Evolutionary conservation across 257 asterid genomes (phyloP).

Genomic region (Nicotiana tabacum): DNA sequence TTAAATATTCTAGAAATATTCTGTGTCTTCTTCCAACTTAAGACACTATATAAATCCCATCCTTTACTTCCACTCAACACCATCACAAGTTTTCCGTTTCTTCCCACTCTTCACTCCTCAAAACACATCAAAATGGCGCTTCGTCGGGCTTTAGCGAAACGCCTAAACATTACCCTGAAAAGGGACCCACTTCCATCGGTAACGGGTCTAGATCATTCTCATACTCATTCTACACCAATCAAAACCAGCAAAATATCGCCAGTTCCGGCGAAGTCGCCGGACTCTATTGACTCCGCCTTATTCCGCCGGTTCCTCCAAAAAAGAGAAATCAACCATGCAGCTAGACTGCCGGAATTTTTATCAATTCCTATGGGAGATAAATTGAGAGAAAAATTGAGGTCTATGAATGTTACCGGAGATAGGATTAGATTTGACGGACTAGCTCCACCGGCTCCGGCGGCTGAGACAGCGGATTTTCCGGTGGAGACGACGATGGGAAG

Average conservation of each 20-base stretch:
- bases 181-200: not conserved
- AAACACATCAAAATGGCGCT: conserved; percentile 52
- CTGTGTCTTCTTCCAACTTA: not conserved
- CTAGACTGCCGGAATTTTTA: conserved; percentile 45
- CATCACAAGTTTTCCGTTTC: not conserved
- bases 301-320: conserved; percentile 45
- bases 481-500: conserved; percentile 16
- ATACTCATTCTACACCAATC: conserved; percentile 18
- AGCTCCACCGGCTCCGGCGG: conserved; percentile 18
- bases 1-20: not conserved
- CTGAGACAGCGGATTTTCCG: not conserved
- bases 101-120: not conserved
- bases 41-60: conserved; percentile 36
- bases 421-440: conserved; percentile 29
- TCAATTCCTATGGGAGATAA: conserved; percentile 57
- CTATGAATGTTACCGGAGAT: conserved; percentile 30
- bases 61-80: not conserved
- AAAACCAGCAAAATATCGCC: conserved; percentile 7
- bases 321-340: conserved; percentile 46
- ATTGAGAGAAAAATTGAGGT: conserved; percentile 48
- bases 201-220: conserved; percentile 18
- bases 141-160: conserved; percentile 30
- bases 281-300: conserved; percentile 24
- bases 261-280: conserved; percentile 22
- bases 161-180: not conserved